Evolutionary conservation across 2,329 filamentous ascomycete genomes (phyloP), one percentile per base, ranked within the genome.

Genomic region (Ophiostoma montium): DNA sequence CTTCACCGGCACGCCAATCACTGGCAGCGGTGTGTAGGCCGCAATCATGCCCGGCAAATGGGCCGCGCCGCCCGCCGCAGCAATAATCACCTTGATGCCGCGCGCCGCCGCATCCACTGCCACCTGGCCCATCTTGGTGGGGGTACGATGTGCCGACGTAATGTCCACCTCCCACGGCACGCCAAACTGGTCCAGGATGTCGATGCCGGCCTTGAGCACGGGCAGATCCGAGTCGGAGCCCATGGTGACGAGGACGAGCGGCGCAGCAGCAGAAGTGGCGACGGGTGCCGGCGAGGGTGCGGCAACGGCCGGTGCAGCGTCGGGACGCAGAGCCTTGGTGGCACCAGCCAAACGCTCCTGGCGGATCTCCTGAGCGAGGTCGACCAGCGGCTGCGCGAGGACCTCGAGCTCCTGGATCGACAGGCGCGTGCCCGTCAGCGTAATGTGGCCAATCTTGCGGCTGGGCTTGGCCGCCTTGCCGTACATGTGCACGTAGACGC

Each of bases 401-500:
- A 62, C 55, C 52, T 74, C 70, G 15, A 79, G 65, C n/a, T 83
- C 79, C 57, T 81, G 73, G 35, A 75, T 68, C 6, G 31, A 35
- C 60, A 89, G 78, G 0, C 76, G 79, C 12, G 75, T 70, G 1
- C 80, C 80, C 2, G 85, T 84, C 35, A 94, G 68, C 1, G 89
- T 96, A 57, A 98, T 78, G 63, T 98, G 92, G 11, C 90, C 90
- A 69, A 96, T 96, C 66, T 96, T 98, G 42, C 92, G 82, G 32
- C 86, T 84, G 5, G 86, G 86, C 58, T 88, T 86, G 23, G 88
- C 84, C 43, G 77, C 78, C 67, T 96, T 96, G 59, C 89, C 89
- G 67, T 98, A 98, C 43, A 95, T 77, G 60, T 98, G 90, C 11
- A 95, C 73, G 47, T 70, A 74, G 13, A 74, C 65, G 47, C 71